Evolutionary conservation across 2,329 filamentous ascomycete species (phyloP), one percentile per base, ranked within the genome.

Genomic region (Decorospora gaudefroyi): DNA sequence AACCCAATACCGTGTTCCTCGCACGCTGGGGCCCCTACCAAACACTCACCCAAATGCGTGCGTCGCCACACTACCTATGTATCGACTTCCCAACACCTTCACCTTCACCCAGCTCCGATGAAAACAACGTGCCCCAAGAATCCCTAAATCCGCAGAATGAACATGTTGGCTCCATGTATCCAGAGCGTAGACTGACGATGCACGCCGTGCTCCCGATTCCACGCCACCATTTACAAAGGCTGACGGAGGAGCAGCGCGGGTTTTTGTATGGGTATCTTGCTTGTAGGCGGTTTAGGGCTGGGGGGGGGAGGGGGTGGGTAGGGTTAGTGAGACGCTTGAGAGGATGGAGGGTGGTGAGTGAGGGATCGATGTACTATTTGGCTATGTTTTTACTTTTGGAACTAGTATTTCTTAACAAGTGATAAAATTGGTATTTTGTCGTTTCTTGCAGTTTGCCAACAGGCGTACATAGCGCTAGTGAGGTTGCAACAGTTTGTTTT

Each of bases 11-110:
- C 4, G 5, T 21, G 5, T 8, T 38, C 0, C 8, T 38, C n/a
- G 25, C 35, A 8, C 15, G 17, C 2, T 38, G 35, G 35, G 25
- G 25, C 15, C 35, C 3, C 15, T 38, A 38, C 26, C 35, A 29
- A 4, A 38, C 35, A 10, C 5, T 29, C 1, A 3, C 1, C n/a
- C 25, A 38, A 3, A 29, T 38, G 35, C 25, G 35, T 12, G 17
- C 35, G 1, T 38, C 35, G 2, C 35, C 25, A 2, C 29, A 12
- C 17, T 38, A 38, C 25, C 1, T n/a, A 1, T 16, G 12, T 3
- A 28, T 38, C 10, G 6, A 21, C 5, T 8, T 38, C 26, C 35
- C 25, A 8, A 19, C 19, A 16, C 8, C 1, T 10, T 12, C 26
- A 22, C n/a, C 12, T 28, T 28, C 16, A 9, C 8, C 16, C 11